phyloP scores from a whole-genome alignment of 768 basidiomycete genomes.

The Hygrocybe punicea region DNA sequence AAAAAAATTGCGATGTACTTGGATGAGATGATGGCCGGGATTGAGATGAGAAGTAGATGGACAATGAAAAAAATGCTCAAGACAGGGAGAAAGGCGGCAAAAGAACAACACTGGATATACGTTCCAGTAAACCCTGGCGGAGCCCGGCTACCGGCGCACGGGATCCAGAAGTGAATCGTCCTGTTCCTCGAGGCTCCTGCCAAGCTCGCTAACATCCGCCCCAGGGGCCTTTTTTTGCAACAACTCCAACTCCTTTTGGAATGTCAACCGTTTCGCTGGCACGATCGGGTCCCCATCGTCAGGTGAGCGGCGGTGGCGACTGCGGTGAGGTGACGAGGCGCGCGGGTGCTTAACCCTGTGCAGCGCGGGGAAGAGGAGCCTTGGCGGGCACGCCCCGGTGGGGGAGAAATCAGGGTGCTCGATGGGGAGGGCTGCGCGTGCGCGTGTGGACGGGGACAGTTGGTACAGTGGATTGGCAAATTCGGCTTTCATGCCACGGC shows the following conservation, averaged over 20 bases:
- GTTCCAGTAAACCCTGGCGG: background rate
- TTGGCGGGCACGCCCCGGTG: conserved; percentile 50
- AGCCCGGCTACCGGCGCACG: background rate
- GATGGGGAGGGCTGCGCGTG: conserved; percentile 53
- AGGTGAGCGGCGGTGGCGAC: background rate
- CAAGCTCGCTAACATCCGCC: background rate
- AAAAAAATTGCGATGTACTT: too few relatives aligned
- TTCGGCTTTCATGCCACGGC: conserved; percentile 62
- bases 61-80: background rate
- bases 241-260: conserved; percentile 1
- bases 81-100: too few relatives aligned
- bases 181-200: background rate
- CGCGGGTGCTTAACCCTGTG: conserved; percentile 1
- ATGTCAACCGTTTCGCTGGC: background rate
- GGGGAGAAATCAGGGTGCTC: conserved; percentile 67
- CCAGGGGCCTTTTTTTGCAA: background rate
- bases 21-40: too few relatives aligned
- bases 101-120: too few relatives aligned
- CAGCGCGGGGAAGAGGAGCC: conserved; percentile 49
- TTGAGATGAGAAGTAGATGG: background rate
- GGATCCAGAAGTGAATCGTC: background rate
- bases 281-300: background rate
- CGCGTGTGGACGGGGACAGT: conserved; percentile 42
- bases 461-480: conserved; percentile 65
- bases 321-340: background rate